Percentiles rank a stretch among this genome's conserved stretches.
Evolutionary conservation across 2,329 filamentous ascomycete genomes (phyloP).

Genomic region (Fusarium sp.): DNA sequence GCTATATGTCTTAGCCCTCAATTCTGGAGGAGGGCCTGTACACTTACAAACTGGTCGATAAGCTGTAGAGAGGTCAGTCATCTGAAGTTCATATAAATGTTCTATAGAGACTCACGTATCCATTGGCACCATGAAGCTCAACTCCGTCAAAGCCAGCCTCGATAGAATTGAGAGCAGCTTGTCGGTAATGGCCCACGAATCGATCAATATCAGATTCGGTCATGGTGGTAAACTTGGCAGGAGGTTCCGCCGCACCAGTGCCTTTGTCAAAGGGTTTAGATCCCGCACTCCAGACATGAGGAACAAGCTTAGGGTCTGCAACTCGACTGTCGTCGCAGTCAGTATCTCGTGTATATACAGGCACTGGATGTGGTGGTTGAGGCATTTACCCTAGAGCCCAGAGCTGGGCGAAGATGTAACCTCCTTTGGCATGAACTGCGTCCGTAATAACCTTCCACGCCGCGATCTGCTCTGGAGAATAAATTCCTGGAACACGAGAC

Average conservation of each 20-base stretch:
- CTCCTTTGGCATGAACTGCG: conserved; percentile 73
- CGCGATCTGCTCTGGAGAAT: conserved; percentile 66
- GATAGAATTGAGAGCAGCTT: conserved; percentile 67
- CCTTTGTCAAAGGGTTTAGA: conserved; percentile 33
- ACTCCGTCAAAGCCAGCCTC: conserved; percentile 78
- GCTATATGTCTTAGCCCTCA: conserved; percentile 20
- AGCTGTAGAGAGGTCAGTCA: conserved; percentile 34
- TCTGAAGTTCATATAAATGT: background rate
- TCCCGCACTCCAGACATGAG: conserved; percentile 39
- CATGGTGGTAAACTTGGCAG: conserved; percentile 63
- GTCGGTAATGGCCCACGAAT: conserved; percentile 71
- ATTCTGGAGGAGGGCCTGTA: too few species aligned
- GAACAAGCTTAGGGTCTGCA: conserved; percentile 39
- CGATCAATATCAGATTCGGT: conserved; percentile 73
- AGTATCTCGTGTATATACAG: background rate
- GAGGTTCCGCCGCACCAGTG: conserved; percentile 19
- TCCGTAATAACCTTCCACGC: conserved; percentile 73
- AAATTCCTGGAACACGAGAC: conserved; percentile 62
- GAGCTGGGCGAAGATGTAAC: conserved; percentile 73
- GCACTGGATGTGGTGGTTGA: conserved; percentile 59
- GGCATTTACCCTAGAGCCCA: conserved; percentile 71
- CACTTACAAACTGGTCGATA: conserved; percentile 69
- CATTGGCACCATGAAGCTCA: conserved; percentile 71
- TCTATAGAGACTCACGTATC: conserved; percentile 61
- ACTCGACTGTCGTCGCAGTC: conserved; percentile 29